phyloP scores from a whole-genome alignment of 768 basidiomycete genomes.

The Coprinellus micaceus region DNA sequence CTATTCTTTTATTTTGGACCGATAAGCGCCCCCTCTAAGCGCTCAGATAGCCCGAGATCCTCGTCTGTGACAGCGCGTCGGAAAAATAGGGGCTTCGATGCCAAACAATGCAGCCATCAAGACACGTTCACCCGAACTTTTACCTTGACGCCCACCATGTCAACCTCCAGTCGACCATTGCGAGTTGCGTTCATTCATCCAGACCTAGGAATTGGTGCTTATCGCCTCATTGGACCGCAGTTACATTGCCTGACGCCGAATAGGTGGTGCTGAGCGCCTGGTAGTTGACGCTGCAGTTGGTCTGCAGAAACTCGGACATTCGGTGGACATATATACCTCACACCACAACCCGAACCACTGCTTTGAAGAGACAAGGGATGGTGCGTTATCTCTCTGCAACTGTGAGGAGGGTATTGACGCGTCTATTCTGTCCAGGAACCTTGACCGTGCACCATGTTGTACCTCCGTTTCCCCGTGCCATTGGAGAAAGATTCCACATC shows the following conservation, averaged over 20 bases:
- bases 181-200: slow-evolving; percentile 86
- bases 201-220: slow-evolving; percentile 87
- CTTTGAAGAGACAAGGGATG: slow-evolving; percentile 92
- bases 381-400: slow-evolving; percentile 39
- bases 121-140: not conserved
- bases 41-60: no score
- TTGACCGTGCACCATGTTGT: slow-evolving; percentile 69
- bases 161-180: slow-evolving; percentile 14
- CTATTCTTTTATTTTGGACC: not conserved
- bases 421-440: slow-evolving; percentile 50
- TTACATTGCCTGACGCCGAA: slow-evolving; percentile 11
- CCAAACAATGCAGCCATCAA: no score
- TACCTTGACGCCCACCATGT: slow-evolving; percentile 2
- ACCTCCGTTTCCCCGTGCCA: slow-evolving; percentile 76
- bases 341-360: slow-evolving; percentile 84
- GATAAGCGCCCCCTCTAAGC: not conserved
- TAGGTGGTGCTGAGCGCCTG: slow-evolving; percentile 93
- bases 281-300: slow-evolving; percentile 94
- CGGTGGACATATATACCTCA: slow-evolving; percentile 88
- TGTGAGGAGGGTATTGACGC: not conserved
- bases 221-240: slow-evolving; percentile 3
- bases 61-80: no score
- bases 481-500: slow-evolving; percentile 82
- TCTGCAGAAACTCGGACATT: slow-evolving; percentile 78
- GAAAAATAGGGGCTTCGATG: no score